Conservation (phyloP, 805 yeast species). For the Zygosaccharomyces bisporus region DNA sequence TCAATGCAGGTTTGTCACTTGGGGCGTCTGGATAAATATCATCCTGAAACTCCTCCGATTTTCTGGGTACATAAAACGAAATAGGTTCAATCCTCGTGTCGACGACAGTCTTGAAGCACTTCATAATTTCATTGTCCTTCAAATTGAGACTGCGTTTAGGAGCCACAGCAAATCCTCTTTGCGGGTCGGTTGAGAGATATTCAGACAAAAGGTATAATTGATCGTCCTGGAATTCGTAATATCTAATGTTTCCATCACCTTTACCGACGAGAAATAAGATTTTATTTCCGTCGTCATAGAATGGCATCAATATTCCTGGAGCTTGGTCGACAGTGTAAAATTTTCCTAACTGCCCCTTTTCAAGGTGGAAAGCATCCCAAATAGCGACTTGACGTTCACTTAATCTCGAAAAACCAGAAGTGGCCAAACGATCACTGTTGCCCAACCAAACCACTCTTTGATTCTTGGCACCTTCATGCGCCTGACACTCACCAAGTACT, state of each 20-base stretch:
- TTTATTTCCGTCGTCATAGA: conserved; percentile 75
- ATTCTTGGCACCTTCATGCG: conserved; percentile 91
- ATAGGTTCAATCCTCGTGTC: conserved; percentile 85
- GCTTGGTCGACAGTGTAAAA: conserved; percentile 82
- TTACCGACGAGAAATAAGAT: conserved; percentile 90
- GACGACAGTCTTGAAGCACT: conserved; percentile 80
- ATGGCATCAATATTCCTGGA: conserved; percentile 91
- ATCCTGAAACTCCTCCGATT: conserved; percentile 85
- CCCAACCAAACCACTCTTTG: conserved; percentile 91
- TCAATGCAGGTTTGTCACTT: conserved; percentile 69
- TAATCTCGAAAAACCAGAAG: conserved; percentile 90
- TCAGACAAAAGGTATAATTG: conserved; percentile 82
- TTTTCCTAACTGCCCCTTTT: conserved; percentile 83
- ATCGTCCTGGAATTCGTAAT: conserved; percentile 85
- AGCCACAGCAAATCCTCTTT: conserved; percentile 89
- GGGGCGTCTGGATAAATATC: conserved; percentile 94
- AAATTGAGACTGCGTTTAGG: conserved; percentile 80
- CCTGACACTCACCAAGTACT: conserved; percentile 75
- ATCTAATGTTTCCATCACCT: conserved; percentile 96
- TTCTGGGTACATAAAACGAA: conserved; percentile 90
- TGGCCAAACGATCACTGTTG: conserved; percentile 72
- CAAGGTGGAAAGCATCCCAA: conserved; percentile 79
- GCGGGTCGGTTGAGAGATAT: conserved; percentile 84
- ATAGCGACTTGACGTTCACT: conserved; percentile 94
- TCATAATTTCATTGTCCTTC: conserved; percentile 78